Evolutionary conservation across 1,139 yeast species (phyloP).

Genomic region (Taphrina pruni): DNA sequence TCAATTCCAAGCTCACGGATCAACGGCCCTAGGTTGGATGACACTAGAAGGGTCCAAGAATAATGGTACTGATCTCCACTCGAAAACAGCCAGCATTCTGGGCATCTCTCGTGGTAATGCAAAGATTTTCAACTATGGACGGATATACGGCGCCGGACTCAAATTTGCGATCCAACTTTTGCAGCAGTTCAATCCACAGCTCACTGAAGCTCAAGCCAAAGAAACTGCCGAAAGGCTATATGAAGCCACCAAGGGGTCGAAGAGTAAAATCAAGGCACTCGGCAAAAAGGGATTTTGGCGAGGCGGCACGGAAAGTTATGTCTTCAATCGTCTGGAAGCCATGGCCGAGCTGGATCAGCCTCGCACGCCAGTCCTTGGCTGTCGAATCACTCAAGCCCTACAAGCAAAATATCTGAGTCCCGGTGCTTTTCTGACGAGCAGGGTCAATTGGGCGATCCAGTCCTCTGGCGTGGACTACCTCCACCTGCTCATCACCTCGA

Average conservation of each 20-base stretch:
- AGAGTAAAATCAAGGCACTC: conserved; percentile 52
- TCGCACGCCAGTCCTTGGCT: conserved; percentile 88
- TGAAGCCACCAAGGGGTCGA: conserved; percentile 79
- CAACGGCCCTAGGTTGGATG: conserved; percentile 99
- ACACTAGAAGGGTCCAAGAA: conserved; percentile 92
- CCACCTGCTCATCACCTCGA: conserved; percentile 80
- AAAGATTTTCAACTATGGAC: conserved; percentile 91
- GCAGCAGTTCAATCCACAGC: conserved; percentile 76
- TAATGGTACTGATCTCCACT: conserved; percentile 92
- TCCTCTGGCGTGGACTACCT: conserved; percentile 97
- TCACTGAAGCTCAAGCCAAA: conserved; percentile 74
- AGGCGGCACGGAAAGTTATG: conserved; percentile 93
- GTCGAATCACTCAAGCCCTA: conserved; percentile 88
- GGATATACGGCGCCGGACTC: conserved; percentile 97
- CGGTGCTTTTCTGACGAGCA: conserved; percentile 77
- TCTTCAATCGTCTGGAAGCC: conserved; percentile 84
- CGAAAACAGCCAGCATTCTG: conserved; percentile 87
- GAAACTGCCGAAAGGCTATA: conserved; percentile 71
- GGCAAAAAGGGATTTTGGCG: conserved; percentile 63
- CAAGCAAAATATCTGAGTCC: conserved; percentile 67
- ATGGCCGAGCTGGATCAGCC: conserved; percentile 88
- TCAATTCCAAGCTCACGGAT: conserved; percentile 85
- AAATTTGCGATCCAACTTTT: conserved; percentile 82
- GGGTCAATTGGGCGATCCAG: conserved; percentile 98
- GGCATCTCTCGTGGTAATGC: conserved; percentile 93